Evolutionary conservation across 345 rosid species (phyloP), one percentile per base, ranked within the genome.

Genomic region (Orychophragmus violaceus): DNA sequence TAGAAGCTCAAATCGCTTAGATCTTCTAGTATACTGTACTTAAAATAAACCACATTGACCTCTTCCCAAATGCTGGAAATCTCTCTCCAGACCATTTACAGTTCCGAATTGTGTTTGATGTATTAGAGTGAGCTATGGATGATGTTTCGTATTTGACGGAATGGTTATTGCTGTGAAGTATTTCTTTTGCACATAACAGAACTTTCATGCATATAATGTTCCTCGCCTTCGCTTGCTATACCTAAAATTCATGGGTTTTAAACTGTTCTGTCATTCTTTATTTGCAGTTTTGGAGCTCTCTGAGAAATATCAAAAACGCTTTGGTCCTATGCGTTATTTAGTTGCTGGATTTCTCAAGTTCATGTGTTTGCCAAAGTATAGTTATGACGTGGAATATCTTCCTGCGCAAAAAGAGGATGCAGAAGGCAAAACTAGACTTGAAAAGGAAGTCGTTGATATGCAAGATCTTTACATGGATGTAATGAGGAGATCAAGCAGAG

Each of bases 271-370:
- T 65, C 35, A 65, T 48, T 16, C 48, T 64, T 78, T 62, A 59
- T 59, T 64, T 82, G 74, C 84, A 90, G 99, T 94, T 53, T 82
- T 94, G 85, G 95, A 90, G 77, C 91, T 90, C 59, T 94, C 99
- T 3, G 99, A 85, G 79, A 94, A 85, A 76, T 87, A 85, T 75
- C 97, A 88, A 79, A 94, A 83, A 79, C 89, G 85, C 35, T 94
- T 84, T 80, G 99, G 99, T 79, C 96, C 99, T 8, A 71, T 94
- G 79, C 97, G 97, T 50, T 94, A 94, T 66, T 81, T 94, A 67
- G 91, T 94, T 76, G 97, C 99, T 76, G 99, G 99, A 44, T 84
- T 94, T 73, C 85, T 90, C 68, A 94, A 90, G 81, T 94, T 88
- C 74, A 76, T 94, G 45, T 94, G 99, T 82, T 76, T 94, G 81